phyloP scores from a whole-genome alignment of 2,329 filamentous ascomycete species.

The Colletotrichum agaves region DNA sequence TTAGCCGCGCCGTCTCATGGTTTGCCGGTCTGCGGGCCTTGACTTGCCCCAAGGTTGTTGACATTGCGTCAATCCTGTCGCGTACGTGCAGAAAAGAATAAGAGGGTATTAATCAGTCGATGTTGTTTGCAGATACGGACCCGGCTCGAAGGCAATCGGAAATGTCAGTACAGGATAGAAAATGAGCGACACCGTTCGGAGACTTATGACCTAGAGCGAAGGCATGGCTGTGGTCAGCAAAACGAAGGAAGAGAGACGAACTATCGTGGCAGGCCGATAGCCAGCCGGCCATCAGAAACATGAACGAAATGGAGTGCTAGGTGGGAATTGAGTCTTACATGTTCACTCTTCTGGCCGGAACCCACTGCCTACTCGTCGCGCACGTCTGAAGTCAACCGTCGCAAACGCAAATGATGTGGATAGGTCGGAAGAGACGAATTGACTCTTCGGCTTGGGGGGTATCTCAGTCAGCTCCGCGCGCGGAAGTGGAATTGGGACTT shows the following conservation, averaged over 20 bases:
- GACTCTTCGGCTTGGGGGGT: conserved; percentile 15
- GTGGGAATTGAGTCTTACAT: conserved; percentile 13
- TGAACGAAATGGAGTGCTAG: neutral
- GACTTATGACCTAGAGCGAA: conserved; percentile 21
- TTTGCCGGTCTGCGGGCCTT: conserved; percentile 10
- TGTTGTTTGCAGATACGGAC: neutral
- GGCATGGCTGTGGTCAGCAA: conserved; percentile 40
- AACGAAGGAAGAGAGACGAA: neutral
- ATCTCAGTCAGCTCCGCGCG: conserved; percentile 35
- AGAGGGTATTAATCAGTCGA: neutral
- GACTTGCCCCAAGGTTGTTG: conserved; percentile 60
- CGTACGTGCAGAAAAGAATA: conserved; percentile 1
- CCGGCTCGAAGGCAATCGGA: conserved; percentile 2
- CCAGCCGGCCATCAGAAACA: neutral
- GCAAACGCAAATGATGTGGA: neutral
- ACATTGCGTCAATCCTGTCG: conserved; percentile 51
- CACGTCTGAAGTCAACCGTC: neutral
- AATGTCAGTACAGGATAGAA: neutral
- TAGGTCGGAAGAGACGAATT: neutral
- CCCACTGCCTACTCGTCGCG: neutral
- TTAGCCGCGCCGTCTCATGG: conserved; percentile 23
- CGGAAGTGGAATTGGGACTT: conserved; percentile 35
- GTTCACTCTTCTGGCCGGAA: neutral
- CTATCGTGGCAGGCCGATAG: conserved; percentile 3
- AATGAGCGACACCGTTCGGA: conserved; percentile 24